Evolutionary conservation across 768 basidiomycete species (phyloP).

Genomic region (Kwoniella botswanensis): DNA sequence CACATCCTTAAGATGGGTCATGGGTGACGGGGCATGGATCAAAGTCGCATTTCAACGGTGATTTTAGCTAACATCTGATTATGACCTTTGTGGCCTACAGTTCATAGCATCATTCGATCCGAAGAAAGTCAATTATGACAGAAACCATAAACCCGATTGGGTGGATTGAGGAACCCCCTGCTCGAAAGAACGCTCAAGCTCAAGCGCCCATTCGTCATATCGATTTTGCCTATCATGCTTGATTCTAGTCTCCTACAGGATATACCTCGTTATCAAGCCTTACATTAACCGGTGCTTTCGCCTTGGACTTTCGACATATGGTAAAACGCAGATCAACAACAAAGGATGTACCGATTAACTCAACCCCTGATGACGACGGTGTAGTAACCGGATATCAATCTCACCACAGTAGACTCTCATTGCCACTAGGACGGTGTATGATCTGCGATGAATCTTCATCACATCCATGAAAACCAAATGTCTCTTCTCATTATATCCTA

Average conservation of each 20-base stretch:
- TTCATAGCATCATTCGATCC: slow-evolving; percentile 54
- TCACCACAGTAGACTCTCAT: neutral
- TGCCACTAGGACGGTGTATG: neutral
- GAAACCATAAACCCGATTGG: slow-evolving; percentile 38
- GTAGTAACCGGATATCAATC: neutral
- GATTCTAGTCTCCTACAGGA: neutral
- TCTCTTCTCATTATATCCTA: no score
- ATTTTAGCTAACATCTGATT: neutral
- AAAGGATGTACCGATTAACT: neutral
- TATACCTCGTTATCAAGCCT: neutral
- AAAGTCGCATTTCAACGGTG: neutral
- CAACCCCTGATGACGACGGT: no score
- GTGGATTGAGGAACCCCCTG: slow-evolving; percentile 10
- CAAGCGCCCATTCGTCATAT: no score
- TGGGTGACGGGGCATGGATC: neutral
- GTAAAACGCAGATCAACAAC: neutral
- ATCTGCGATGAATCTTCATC: neutral
- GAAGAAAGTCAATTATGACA: slow-evolving; percentile 37
- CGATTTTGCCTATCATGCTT: no score
- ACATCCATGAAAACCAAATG: neutral
- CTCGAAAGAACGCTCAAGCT: no score
- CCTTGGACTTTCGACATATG: neutral
- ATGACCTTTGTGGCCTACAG: slow-evolving; percentile 12
- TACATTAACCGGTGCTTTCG: neutral
- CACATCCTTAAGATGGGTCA: neutral